Evolutionary conservation across 2,329 filamentous ascomycete genomes (phyloP).

Genomic region (Hirsutella thompsonii): DNA sequence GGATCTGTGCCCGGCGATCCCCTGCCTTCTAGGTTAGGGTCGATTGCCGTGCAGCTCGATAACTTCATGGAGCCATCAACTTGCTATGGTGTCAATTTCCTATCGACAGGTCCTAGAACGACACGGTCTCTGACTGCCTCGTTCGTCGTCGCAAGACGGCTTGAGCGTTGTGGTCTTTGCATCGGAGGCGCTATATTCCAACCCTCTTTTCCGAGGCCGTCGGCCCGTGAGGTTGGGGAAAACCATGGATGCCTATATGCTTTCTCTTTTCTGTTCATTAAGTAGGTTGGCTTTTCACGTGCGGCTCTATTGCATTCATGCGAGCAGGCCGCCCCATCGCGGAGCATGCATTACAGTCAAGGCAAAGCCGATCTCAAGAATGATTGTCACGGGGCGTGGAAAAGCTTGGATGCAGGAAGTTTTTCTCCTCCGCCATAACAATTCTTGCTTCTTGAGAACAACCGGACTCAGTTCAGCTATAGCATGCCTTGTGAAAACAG

Average conservation of each 20-base stretch:
- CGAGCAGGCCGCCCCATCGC: too few relatives aligned
- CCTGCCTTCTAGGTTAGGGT: conserved; percentile 48
- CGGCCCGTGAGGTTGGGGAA: conserved; percentile 79
- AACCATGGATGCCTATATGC: conserved; percentile 73
- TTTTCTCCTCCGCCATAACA: too few relatives aligned
- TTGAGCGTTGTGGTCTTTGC: conserved; percentile 51
- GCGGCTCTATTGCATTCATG: too few relatives aligned
- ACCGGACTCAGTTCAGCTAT: too few relatives aligned
- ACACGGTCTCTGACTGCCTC: conserved; percentile 50
- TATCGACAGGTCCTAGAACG: conserved; percentile 91
- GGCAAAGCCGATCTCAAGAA: too few relatives aligned
- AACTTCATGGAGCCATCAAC: conserved; percentile 65
- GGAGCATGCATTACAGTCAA: too few relatives aligned
- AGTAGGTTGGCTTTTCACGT: background rate
- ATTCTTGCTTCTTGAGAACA: too few relatives aligned
- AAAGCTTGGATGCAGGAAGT: too few relatives aligned
- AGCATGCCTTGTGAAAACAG: too few relatives aligned
- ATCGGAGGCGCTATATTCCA: conserved; percentile 74
- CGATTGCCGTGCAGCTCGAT: conserved; percentile 79
- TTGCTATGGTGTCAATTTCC: conserved; percentile 72
- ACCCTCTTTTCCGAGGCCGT: conserved; percentile 81
- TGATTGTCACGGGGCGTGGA: too few relatives aligned
- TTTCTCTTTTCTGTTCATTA: background rate
- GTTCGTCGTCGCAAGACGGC: conserved; percentile 46
- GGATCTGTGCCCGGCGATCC: conserved; percentile 84